Base-by-base conservation (phyloP, 805 yeast genomes). In the Candida tibetensis region DNA sequence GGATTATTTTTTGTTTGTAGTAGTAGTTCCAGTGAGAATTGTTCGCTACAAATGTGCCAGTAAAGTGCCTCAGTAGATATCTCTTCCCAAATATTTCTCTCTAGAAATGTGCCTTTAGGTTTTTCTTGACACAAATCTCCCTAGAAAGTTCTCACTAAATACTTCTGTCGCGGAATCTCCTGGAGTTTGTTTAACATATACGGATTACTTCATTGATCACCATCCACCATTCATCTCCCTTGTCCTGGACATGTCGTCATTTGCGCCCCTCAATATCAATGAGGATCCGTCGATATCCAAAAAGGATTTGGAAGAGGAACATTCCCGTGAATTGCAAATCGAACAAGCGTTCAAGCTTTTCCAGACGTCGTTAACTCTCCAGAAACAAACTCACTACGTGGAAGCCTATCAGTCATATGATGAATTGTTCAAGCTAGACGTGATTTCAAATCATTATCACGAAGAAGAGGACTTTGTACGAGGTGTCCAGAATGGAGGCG, bases 281-380 rank as follows among this genome's bases (percentile, higher is more conserved):
- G 91, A 84, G 40, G 95, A 85, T 53, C 86, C 84, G 35, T 62
- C 75, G 4, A 62, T 62, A 14, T 67, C 77, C 25, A 91, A 86
- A 46, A 64, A 66, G 41, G 72, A 64, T 39, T 48, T 60, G 28
- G 84, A 82, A 23, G 96, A 90, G 46, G 91, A 88, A 46, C 95
- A 89, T 52, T 84, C 97, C 1, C 69, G 96, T 33, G 99, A 93
- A 56, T 67, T 91, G 17, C 97, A 91, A 62, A 74, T 81, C 15
- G 98, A 93, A 58, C 85, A 85, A 53, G 93, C 95, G 3, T 82
- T 84, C 57, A 79, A 77, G 47, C 62, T 81, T 9, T 88, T 84
- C 55, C 87, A 87, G 49, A 60, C 62, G 15, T 96, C 96, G 0
- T 65, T 93, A 30, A 58, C 62, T 7, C 63, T 64, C 7, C 91